Conservation (phyloP, 2,329 filamentous ascomycete genomes). For the Xylariaceae sp. region DNA sequence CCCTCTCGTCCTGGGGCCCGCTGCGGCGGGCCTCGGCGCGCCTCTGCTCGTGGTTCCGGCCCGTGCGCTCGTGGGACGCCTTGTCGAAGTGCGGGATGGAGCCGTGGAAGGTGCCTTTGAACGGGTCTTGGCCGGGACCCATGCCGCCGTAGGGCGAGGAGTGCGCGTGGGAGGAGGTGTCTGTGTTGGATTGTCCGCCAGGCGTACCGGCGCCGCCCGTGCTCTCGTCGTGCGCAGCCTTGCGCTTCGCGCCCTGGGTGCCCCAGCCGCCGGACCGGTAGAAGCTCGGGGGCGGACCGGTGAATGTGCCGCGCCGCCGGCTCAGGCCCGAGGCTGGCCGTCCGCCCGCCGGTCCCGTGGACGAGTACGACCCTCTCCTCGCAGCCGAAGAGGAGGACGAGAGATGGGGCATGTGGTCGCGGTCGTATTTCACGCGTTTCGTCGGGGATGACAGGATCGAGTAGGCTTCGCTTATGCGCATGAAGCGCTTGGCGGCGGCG, state of each 20-base stretch:
- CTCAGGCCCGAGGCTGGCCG: constrained; percentile 78
- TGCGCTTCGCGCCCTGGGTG: constrained; percentile 52
- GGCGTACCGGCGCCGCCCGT: constrained; percentile 18
- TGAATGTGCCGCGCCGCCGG: constrained; percentile 68
- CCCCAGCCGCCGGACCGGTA: constrained; percentile 80
- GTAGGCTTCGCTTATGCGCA: constrained; percentile 81
- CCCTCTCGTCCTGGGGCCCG: constrained; percentile 22
- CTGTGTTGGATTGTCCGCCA: too few relatives aligned
- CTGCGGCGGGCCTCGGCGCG: constrained; percentile 37
- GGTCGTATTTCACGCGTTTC: constrained; percentile 78
- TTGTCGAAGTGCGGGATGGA: constrained; percentile 72
- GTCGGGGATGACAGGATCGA: constrained; percentile 64
- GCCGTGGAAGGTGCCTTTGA: too few relatives aligned
- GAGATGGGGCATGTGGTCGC: constrained; percentile 47
- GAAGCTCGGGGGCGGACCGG: constrained; percentile 84
- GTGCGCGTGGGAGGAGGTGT: too few relatives aligned
- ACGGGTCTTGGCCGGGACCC: constrained; percentile 52
- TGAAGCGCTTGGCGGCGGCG: constrained; percentile 69
- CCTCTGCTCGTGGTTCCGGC: constrained; percentile 57
- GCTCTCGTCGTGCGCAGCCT: constrained; percentile 45
- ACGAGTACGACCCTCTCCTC: constrained; percentile 48
- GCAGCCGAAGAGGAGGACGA: constrained; percentile 20
- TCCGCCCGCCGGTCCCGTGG: constrained; percentile 59
- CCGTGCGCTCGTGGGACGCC: constrained; percentile 65
- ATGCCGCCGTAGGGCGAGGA: too few relatives aligned